Conservation (phyloP, 345 rosid species). For the Physaria fendleri region DNA sequence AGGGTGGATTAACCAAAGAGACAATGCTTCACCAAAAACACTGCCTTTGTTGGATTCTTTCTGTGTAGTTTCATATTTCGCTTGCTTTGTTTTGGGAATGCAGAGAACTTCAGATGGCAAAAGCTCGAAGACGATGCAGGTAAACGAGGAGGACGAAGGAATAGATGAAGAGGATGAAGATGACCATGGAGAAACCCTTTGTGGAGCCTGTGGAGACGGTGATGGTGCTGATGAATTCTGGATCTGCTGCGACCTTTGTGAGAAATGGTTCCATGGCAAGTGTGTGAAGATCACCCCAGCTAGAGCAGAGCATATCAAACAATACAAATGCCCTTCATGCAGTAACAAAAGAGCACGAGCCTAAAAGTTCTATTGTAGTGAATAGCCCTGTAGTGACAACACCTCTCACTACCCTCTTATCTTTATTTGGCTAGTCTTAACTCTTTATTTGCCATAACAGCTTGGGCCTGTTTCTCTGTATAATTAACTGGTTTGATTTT, state of each 20-base stretch:
- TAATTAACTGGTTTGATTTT: slow-evolving; percentile 14
- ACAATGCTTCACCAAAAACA: background rate
- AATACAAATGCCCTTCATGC: slow-evolving; percentile 82
- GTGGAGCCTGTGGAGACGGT: slow-evolving; percentile 81
- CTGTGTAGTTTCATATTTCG: background rate
- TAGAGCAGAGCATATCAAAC: slow-evolving; percentile 77
- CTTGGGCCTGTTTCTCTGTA: slow-evolving; percentile 18
- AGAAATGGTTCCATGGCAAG: slow-evolving; percentile 82
- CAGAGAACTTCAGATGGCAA: slow-evolving; percentile 55
- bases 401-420: slow-evolving; percentile 10
- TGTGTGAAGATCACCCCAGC: slow-evolving; percentile 86
- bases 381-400: slow-evolving; percentile 23
- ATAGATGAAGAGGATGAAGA: slow-evolving; percentile 41
- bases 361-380: slow-evolving; percentile 25
- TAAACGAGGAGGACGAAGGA: slow-evolving; percentile 47
- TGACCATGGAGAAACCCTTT: slow-evolving; percentile 62
- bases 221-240: slow-evolving; percentile 74
- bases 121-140: slow-evolving; percentile 33
- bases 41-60: background rate
- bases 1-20: background rate
- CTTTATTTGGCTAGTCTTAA: slow-evolving; percentile 16
- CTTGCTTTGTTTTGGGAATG: slow-evolving; percentile 3
- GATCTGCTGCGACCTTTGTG: slow-evolving; percentile 79
- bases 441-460: slow-evolving; percentile 22
- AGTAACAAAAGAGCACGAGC: slow-evolving; percentile 65